Evolutionary conservation across 176 grass and related monocot species (phyloP).

Genomic region (Microstegium vimineum): DNA sequence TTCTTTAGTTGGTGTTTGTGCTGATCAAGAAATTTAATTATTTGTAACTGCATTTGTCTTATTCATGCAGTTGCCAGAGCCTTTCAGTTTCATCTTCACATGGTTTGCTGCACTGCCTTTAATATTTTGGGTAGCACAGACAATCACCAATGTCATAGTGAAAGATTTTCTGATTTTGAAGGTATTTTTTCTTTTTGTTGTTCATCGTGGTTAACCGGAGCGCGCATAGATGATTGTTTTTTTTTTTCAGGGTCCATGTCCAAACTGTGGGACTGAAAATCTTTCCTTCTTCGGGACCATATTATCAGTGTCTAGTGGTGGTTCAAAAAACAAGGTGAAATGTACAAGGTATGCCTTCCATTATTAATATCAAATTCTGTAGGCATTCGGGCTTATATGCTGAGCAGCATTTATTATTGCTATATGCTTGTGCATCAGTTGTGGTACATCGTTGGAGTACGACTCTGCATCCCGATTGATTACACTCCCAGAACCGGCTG

Average conservation of each 20-base stretch:
- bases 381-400: background rate
- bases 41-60: constrained; percentile 22
- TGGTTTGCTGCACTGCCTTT: constrained; percentile 92
- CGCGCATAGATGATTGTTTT: constrained; percentile 27
- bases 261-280: constrained; percentile 84
- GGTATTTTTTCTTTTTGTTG: constrained; percentile 43
- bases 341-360: constrained; percentile 63
- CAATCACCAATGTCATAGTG: constrained; percentile 71
- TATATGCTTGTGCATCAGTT: constrained; percentile 57
- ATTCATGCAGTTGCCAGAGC: constrained; percentile 83
- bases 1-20: background rate
- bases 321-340: constrained; percentile 69
- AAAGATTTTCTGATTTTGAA: constrained; percentile 94
- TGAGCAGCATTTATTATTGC: background rate
- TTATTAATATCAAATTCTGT: background rate
- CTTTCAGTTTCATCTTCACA: constrained; percentile 94
- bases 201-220: background rate
- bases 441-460: constrained; percentile 52
- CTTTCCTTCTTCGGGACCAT: constrained; percentile 94
- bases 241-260: constrained; percentile 71
- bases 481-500: constrained; percentile 69
- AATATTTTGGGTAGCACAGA: constrained; percentile 69
- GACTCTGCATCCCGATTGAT: constrained; percentile 75
- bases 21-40: background rate
- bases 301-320: constrained; percentile 72